Conservation (phyloP, 352 stramenopile genomes). For the Phytophthora pini region DNA sequence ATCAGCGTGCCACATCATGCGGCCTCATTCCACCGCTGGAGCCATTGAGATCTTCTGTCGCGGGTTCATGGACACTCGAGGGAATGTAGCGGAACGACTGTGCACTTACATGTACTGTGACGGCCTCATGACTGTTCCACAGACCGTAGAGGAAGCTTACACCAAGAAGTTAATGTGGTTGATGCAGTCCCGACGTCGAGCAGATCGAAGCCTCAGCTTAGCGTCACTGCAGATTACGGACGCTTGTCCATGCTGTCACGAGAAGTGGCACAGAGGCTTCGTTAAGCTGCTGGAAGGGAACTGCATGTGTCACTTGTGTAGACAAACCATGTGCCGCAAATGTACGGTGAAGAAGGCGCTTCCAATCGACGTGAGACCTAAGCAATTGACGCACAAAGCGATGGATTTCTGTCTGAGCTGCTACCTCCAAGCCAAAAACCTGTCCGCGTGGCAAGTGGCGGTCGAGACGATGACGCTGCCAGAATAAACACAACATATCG, state of each 20-base stretch:
- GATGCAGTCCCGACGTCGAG: slow-evolving; percentile 3
- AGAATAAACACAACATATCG: background rate
- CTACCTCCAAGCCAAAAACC: slow-evolving; percentile 48
- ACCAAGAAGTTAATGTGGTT: slow-evolving; percentile 64
- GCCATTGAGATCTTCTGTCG: slow-evolving; percentile 50
- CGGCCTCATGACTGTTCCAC: slow-evolving; percentile 35
- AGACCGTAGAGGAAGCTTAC: slow-evolving; percentile 52
- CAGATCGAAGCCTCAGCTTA: slow-evolving; percentile 6
- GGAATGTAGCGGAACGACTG: slow-evolving; percentile 24
- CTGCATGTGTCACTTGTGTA: slow-evolving; percentile 39
- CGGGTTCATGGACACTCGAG: slow-evolving; percentile 42
- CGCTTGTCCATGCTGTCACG: slow-evolving; percentile 35
- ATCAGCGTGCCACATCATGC: slow-evolving; percentile 49
- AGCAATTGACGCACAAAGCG: slow-evolving; percentile 29
- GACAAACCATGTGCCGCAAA: slow-evolving; percentile 41
- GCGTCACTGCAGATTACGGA: slow-evolving; percentile 18
- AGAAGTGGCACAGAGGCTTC: slow-evolving; percentile 30
- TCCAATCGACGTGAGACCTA: slow-evolving; percentile 15
- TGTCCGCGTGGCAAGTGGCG: slow-evolving; percentile 51
- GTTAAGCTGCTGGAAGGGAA: slow-evolving; percentile 32
- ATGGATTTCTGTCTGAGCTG: slow-evolving; percentile 62
- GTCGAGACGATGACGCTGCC: slow-evolving; percentile 23
- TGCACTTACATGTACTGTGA: slow-evolving; percentile 46
- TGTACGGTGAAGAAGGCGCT: slow-evolving; percentile 54
- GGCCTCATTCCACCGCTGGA: slow-evolving; percentile 24